Base-by-base conservation (phyloP, 176 grass and related monocot species). In the Pharus latifolius region DNA sequence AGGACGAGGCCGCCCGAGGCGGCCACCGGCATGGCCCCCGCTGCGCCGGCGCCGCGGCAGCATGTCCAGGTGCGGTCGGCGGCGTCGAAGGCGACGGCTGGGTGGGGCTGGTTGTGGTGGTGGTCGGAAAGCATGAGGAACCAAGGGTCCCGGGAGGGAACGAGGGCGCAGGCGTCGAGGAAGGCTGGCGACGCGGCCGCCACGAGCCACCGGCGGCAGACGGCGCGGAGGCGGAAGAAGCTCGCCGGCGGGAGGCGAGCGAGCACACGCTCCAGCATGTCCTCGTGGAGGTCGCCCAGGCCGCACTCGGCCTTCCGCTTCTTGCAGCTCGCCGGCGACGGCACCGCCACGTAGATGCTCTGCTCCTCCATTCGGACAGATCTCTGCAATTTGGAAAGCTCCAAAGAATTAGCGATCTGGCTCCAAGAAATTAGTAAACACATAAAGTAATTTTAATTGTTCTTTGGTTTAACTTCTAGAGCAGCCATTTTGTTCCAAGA, bases 191-290 rank as follows among this genome's bases (percentile, higher is more conserved):
- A 92, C 28, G 80, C 42, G 3, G 83, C 73, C 16, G 81, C 81
- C 4, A 85, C 70, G 62, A 57, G 74, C 80, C 88, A 96, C 10
- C 75, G 72, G 18, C 73, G 75, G 67, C 77, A 89, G 19, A 96
- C 88, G 10, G 80, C 76, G 22, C 88, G 85, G 30, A 92, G 76
- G 59, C 88, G 85, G 73, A 84, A 89, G 85, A 84, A 89, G 72
- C 58, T 76, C 23, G 88, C 62, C 20, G 88, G 80, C 30, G 92
- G 92, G 32, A 96, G 84, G 27, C 85, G 61, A 5, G 92, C 79
- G 4, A 92, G 88, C 49, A 96, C 85, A 49, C 82, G 34, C 67
- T 96, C 92, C 9, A 96, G 83, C 49, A 96, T 71, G 79, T 96
- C 92, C 63, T 92, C 79, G 65, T 92, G 79, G 46, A 96, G 83